These are phyloP conservation scores for Trichoderma koningii DNA, from an alignment of 2,329 filamentous ascomycete species.

Conservation along the genomic window DNA sequence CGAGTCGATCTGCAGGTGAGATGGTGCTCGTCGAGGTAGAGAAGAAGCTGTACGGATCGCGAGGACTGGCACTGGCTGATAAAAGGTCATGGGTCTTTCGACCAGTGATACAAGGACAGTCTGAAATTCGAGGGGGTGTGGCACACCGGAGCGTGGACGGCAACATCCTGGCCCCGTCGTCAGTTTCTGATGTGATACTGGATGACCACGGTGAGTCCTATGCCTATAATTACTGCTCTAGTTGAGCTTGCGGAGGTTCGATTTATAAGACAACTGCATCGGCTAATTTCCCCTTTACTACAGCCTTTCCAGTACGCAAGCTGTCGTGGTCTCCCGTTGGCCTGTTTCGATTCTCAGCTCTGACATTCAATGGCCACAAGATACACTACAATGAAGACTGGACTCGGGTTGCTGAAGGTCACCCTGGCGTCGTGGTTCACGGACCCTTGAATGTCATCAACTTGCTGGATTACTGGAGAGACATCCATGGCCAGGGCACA, in stretches of 20 bases:
- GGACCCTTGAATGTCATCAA: slow-evolving; percentile 75
- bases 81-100: slow-evolving; percentile 54
- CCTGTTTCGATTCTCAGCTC: slow-evolving; percentile 79
- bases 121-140: neutral
- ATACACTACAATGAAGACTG: slow-evolving; percentile 79
- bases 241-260: neutral
- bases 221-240: neutral
- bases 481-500: slow-evolving; percentile 45
- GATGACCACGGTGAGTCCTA: slow-evolving; percentile 29
- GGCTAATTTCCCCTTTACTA: neutral
- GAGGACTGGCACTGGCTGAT: slow-evolving; percentile 57
- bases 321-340: slow-evolving; percentile 50
- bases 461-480: slow-evolving; percentile 68
- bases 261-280: neutral
- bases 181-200: slow-evolving; percentile 32
- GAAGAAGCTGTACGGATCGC: slow-evolving; percentile 57
- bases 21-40: slow-evolving; percentile 68
- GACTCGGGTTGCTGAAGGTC: slow-evolving; percentile 65
- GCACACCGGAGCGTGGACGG: slow-evolving; percentile 12
- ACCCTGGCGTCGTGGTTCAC: slow-evolving; percentile 73
- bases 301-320: slow-evolving; percentile 34
- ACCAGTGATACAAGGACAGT: slow-evolving; percentile 37
- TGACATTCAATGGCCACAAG: slow-evolving; percentile 84
- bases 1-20: slow-evolving; percentile 55
- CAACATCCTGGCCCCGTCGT: slow-evolving; percentile 30